Evolutionary conservation across 352 stramenopile genomes (phyloP).

Genomic region (Globisporangium apiculatum): DNA sequence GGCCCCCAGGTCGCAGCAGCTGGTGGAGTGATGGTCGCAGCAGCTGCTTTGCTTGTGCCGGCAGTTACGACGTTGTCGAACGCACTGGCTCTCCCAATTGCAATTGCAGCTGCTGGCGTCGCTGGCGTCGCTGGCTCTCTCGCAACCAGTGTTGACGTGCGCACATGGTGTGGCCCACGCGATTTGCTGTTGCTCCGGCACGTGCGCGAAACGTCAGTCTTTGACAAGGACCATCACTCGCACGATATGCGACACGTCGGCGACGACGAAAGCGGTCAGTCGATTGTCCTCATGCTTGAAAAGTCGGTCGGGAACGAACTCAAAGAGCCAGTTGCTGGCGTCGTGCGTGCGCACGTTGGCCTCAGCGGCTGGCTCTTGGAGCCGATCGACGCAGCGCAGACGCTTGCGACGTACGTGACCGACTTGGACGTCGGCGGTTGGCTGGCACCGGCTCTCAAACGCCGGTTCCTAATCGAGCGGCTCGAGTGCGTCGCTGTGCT

Average conservation of each 20-base stretch:
- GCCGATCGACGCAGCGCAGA: constrained; percentile 49
- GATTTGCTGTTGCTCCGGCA: constrained; percentile 74
- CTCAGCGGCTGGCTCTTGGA: constrained; percentile 74
- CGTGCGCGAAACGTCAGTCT: constrained; percentile 49
- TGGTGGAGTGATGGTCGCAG: neutral
- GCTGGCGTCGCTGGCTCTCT: constrained; percentile 39
- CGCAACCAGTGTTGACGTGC: constrained; percentile 47
- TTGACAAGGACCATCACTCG: constrained; percentile 31
- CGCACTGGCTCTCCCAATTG: too few relatives aligned
- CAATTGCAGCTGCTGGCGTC: neutral
- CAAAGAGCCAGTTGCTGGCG: constrained; percentile 29
- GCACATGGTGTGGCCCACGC: constrained; percentile 36
- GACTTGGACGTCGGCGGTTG: constrained; percentile 57
- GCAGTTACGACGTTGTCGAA: constrained; percentile 7
- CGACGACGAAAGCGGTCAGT: constrained; percentile 40
- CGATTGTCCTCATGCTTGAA: constrained; percentile 66
- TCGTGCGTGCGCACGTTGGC: constrained; percentile 51
- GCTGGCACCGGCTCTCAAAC: constrained; percentile 34
- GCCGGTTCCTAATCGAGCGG: constrained; percentile 44
- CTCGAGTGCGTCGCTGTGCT: constrained; percentile 61
- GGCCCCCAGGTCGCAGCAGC: constrained; percentile 14
- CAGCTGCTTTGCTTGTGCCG: constrained; percentile 35
- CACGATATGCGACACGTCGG: constrained; percentile 27
- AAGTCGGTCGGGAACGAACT: constrained; percentile 77
- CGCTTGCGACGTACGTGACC: constrained; percentile 66